Base-by-base conservation (phyloP, 208 protist species). In the Trypanosoma brucei region DNA sequence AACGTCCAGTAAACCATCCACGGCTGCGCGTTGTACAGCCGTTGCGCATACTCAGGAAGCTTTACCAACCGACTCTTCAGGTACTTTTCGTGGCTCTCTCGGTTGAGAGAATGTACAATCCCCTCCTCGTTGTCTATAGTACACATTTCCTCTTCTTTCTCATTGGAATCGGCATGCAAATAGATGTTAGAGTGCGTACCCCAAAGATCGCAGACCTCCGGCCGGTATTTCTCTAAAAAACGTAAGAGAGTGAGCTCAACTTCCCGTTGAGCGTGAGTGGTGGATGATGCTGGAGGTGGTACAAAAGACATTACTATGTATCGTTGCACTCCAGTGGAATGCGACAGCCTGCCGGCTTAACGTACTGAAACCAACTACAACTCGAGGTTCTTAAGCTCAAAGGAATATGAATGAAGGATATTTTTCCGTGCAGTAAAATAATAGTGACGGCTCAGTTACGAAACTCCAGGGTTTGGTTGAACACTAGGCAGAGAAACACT, bases 1-100 rank as follows among this genome's bases (percentile, higher is more conserved):
- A 92, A 62, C 5, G 73, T 57, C 86, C 85, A 95, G 75, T 88
- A 95, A 0, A 75, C 75, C 34, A 95, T 53, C 86, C 88, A 95
- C 60, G 85, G 83, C 63, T 81, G 83, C 3, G 77, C 58, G 14
- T 75, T 59, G 69, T 92, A 88, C 34, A 87, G 56, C 11, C 76
- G 63, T 54, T 81, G 65, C 22, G 64, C 59, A 3, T 48, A 37
- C 13, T 52, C 33, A 22, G 58, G 51, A 11, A 83, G 30, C 36
- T 68, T 48, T 35, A 70, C 62, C 9, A 85, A 52, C 3, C 68
- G 49, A 34, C 40, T 30, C 7, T 40, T 45, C 45, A 84, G 49
- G 48, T 88, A 88, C 2, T 72, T 59, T 14, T 59, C 53, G 61
- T 89, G 81, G 58, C 59, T 52, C 37, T 52, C 54, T 1, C 75